These are phyloP conservation scores for Melampsora abietis-canadensis DNA, from an alignment of 1,284 basidiomycete genomes.

Conservation along the genomic window DNA sequence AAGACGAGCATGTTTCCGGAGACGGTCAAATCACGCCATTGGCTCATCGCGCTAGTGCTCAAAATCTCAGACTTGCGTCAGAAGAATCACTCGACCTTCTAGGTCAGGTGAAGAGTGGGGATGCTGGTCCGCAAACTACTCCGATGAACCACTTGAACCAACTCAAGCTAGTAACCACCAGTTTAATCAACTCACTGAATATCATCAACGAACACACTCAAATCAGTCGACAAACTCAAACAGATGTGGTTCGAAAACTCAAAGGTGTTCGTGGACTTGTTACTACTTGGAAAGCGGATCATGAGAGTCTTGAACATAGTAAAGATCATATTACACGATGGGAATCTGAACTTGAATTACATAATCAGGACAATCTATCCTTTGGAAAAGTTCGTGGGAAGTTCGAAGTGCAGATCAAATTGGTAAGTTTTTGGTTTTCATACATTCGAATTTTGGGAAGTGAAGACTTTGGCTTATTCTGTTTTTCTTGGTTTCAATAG, in stretches of 20 bases:
- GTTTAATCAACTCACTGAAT: constrained; percentile 37
- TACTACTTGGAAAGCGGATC: constrained; percentile 32
- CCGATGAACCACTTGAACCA: constrained; percentile 26
- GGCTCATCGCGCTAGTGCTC: neutral
- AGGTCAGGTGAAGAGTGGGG: neutral
- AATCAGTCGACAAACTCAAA: constrained; percentile 39
- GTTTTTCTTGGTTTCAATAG: neutral
- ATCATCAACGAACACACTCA: constrained; percentile 41
- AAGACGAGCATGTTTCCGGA: neutral
- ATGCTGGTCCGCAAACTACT: neutral
- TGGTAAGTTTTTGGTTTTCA: constrained; percentile 19
- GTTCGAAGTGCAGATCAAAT: constrained; percentile 35
- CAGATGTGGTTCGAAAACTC: constrained; percentile 31
- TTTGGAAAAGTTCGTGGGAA: constrained; percentile 15
- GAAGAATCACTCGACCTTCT: neutral
- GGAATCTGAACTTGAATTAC: constrained; percentile 12
- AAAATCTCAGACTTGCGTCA: neutral
- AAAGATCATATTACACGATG: constrained; percentile 31
- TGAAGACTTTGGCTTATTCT: neutral
- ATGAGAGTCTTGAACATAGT: constrained; percentile 27
- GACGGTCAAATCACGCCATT: constrained; percentile 25
- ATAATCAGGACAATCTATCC: neutral
- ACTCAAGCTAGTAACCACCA: constrained; percentile 31
- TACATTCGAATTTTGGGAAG: neutral
- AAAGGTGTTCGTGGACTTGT: constrained; percentile 35